These are phyloP conservation scores for Zymoseptoria ardabiliae DNA, from an alignment of 2,329 filamentous ascomycete species.

Conservation along the genomic window DNA sequence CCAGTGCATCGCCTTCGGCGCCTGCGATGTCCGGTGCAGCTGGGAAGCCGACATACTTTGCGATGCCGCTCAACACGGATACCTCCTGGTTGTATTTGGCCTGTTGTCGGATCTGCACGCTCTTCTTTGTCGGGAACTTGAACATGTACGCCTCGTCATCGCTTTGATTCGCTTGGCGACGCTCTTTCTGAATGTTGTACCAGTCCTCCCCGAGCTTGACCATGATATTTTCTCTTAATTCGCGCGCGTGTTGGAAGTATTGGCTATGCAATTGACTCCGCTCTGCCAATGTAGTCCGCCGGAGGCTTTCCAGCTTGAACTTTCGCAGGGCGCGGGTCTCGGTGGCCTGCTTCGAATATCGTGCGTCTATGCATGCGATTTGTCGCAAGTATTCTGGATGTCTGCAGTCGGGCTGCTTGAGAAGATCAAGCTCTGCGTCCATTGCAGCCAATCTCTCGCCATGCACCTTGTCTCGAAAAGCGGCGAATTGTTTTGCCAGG, in stretches of 20 bases:
- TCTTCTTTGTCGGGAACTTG: slow-evolving; percentile 67
- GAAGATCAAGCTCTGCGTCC: slow-evolving; percentile 58
- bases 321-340: slow-evolving; percentile 67
- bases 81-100: slow-evolving; percentile 93
- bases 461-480: slow-evolving; percentile 79
- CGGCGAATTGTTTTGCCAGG: slow-evolving; percentile 82
- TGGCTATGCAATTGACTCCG: slow-evolving; percentile 82
- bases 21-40: slow-evolving; percentile 79
- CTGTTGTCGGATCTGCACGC: slow-evolving; percentile 75
- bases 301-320: slow-evolving; percentile 65
- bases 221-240: slow-evolving; percentile 71
- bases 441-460: slow-evolving; percentile 79
- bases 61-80: slow-evolving; percentile 79
- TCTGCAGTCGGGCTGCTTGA: slow-evolving; percentile 53
- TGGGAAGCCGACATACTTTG: slow-evolving; percentile 93
- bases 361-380: slow-evolving; percentile 76
- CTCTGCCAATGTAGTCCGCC: slow-evolving; percentile 69
- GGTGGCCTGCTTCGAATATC: slow-evolving; percentile 71
- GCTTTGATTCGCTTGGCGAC: slow-evolving; percentile 68
- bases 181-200: slow-evolving; percentile 86
- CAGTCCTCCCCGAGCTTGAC: slow-evolving; percentile 80
- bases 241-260: slow-evolving; percentile 79
- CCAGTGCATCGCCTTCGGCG: slow-evolving; percentile 64
- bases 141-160: slow-evolving; percentile 76
- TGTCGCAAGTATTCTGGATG: slow-evolving; percentile 89